Evolutionary conservation across 441 rosid genomes (phyloP).

Genomic region (Sinapis alba): DNA sequence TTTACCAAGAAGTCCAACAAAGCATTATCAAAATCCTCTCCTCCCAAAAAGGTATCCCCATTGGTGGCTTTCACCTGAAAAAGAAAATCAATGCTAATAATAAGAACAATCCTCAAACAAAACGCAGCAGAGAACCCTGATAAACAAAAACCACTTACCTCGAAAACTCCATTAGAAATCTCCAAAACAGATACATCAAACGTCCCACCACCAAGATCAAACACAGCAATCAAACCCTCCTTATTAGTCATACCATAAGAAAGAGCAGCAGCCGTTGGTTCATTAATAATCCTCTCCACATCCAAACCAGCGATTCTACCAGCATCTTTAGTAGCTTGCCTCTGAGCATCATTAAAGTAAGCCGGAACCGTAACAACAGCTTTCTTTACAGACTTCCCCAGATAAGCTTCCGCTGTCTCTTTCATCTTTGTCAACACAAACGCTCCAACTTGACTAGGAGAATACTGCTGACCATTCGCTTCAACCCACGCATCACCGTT

Average conservation of each 20-base stretch:
- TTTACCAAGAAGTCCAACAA: conserved; percentile 77
- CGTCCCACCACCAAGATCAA: conserved; percentile 93
- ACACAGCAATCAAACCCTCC: conserved; percentile 63
- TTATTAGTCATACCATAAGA: too few species aligned
- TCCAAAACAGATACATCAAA: conserved; percentile 86
- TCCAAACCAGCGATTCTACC: conserved; percentile 89
- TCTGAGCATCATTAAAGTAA: conserved; percentile 89
- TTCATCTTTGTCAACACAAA: conserved; percentile 85
- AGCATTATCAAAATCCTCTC: conserved; percentile 93
- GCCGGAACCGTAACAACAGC: conserved; percentile 92
- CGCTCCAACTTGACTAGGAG: conserved; percentile 90
- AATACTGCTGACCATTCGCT: conserved; percentile 83
- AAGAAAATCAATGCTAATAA: not conserved
- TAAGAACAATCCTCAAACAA: not conserved
- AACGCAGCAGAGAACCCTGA: not conserved
- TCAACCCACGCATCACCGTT: conserved; percentile 97
- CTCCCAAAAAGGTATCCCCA: conserved; percentile 96
- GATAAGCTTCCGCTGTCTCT: conserved; percentile 83
- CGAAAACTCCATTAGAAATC: conserved; percentile 90
- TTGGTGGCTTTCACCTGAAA: conserved; percentile 93
- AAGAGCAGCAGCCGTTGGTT: too few species aligned
- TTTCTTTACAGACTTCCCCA: conserved; percentile 70
- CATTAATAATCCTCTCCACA: conserved; percentile 52
- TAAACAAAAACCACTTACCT: too few species aligned
- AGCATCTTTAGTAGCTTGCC: conserved; percentile 96